Evolutionary conservation across 2,329 filamentous ascomycete genomes (phyloP).

Genomic region (Nothophoma quercina): DNA sequence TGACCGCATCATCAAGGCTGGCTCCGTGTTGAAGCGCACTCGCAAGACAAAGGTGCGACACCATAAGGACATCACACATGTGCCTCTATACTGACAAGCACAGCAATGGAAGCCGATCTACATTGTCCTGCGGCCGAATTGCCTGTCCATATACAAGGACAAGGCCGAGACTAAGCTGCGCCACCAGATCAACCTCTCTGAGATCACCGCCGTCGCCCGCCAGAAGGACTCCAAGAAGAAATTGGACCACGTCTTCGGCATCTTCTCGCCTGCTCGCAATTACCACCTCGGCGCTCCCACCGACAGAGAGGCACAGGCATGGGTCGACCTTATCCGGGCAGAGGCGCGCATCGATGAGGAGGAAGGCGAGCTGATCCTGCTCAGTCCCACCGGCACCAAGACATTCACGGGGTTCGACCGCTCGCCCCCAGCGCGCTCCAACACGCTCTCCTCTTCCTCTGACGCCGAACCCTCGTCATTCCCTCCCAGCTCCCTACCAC

Average conservation of each 20-base stretch:
- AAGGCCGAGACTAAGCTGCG: conserved; percentile 88
- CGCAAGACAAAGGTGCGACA: conserved; percentile 84
- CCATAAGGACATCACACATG: not conserved
- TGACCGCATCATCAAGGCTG: conserved; percentile 90
- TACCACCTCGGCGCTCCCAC: conserved; percentile 84
- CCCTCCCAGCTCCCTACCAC: conserved; percentile 26
- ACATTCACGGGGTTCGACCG: conserved; percentile 53
- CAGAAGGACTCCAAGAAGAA: conserved; percentile 90
- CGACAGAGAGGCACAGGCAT: conserved; percentile 79
- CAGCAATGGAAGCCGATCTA: conserved; percentile 91
- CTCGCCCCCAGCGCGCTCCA: conserved; percentile 25
- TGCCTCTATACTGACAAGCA: conserved; percentile 17
- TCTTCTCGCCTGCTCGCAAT: conserved; percentile 91
- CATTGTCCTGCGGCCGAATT: conserved; percentile 87
- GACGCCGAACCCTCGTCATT: conserved; percentile 51
- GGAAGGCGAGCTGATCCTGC: conserved; percentile 81
- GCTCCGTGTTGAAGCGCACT: conserved; percentile 85
- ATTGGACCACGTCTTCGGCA: conserved; percentile 84
- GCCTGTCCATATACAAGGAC: conserved; percentile 92
- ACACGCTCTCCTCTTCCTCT: conserved; percentile 55
- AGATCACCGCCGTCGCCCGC: conserved; percentile 88
- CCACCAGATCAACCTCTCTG: conserved; percentile 85
- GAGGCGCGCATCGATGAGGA: conserved; percentile 88
- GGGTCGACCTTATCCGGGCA: conserved; percentile 81
- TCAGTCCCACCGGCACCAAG: conserved; percentile 68